phyloP scores from a whole-genome alignment of 2,329 filamentous ascomycete genomes.

The Bertia moriformis region DNA sequence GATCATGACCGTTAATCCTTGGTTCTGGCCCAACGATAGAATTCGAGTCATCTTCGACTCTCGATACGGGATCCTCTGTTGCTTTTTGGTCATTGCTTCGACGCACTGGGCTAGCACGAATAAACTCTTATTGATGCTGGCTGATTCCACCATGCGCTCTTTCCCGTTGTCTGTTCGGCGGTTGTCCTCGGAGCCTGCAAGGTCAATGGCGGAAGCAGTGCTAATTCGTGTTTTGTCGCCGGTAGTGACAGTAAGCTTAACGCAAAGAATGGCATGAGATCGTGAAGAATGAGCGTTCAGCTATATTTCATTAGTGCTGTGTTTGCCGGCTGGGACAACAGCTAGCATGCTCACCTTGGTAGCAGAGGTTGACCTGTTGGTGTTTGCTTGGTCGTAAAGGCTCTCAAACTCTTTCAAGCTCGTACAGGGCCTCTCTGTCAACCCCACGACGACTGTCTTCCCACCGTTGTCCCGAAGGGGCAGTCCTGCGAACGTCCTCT shows the following conservation, averaged over 20 bases:
- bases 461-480: slow-evolving; percentile 75
- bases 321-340: not conserved
- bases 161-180: slow-evolving; percentile 85
- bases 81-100: slow-evolving; percentile 69
- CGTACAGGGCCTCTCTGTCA: slow-evolving; percentile 69
- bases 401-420: slow-evolving; percentile 81
- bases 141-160: slow-evolving; percentile 83
- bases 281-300: slow-evolving; percentile 72
- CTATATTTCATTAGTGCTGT: not conserved
- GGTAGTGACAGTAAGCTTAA: slow-evolving; percentile 27
- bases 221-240: slow-evolving; percentile 53
- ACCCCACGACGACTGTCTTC: slow-evolving; percentile 72
- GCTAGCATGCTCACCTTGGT: slow-evolving; percentile 72
- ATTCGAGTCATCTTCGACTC: slow-evolving; percentile 98
- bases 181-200: slow-evolving; percentile 93
- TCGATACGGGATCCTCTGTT: slow-evolving; percentile 73
- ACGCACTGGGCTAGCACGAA: slow-evolving; percentile 92
- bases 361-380: slow-evolving; percentile 74
- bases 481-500: slow-evolving; percentile 66
- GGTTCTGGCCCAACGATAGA: slow-evolving; percentile 80
- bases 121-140: slow-evolving; percentile 92
- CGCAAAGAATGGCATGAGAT: slow-evolving; percentile 75
- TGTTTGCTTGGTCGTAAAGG: slow-evolving; percentile 82
- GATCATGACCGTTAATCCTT: slow-evolving; percentile 92
- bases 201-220: slow-evolving; percentile 82